A percentile compares a stretch with the other conserved stretches of the same genome.
Evolutionary conservation across 352 stramenopile species (phyloP).

Genomic region (Pelagophyceae sp.): DNA sequence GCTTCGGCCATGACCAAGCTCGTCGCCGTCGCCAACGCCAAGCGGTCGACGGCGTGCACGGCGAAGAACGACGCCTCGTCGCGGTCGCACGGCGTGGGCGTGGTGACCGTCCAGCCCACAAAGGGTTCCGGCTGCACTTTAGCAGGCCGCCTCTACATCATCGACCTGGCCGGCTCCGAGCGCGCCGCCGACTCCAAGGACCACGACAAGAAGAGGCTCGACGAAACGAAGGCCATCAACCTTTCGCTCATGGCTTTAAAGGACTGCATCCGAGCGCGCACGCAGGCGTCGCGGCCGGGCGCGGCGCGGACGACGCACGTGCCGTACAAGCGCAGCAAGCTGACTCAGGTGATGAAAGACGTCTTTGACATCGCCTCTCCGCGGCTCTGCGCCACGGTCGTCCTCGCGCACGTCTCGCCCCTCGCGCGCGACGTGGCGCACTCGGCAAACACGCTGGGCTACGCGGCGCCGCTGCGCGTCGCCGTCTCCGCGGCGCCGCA

Average conservation of each 20-base stretch:
- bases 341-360: slow-evolving; percentile 62
- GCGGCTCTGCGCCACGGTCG: slow-evolving; percentile 48
- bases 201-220: slow-evolving; percentile 56
- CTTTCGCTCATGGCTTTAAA: slow-evolving; percentile 66
- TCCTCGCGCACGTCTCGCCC: slow-evolving; percentile 67
- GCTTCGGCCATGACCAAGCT: background rate
- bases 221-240: slow-evolving; percentile 68
- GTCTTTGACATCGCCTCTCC: slow-evolving; percentile 26
- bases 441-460: slow-evolving; percentile 60
- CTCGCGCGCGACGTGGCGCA: slow-evolving; percentile 60
- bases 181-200: slow-evolving; percentile 64
- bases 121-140: background rate
- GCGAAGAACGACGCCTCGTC: slow-evolving; percentile 17
- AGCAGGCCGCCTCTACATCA: slow-evolving; percentile 22
- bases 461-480: slow-evolving; percentile 54
- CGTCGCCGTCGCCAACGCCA: slow-evolving; percentile 3
- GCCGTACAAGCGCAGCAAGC: slow-evolving; percentile 55
- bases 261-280: slow-evolving; percentile 61
- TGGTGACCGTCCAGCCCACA: slow-evolving; percentile 16
- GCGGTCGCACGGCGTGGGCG: slow-evolving; percentile 24
- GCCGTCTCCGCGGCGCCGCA: slow-evolving; percentile 49
- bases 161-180: slow-evolving; percentile 71
- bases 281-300: slow-evolving; percentile 15
- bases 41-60: slow-evolving; percentile 15
- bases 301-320: slow-evolving; percentile 47